Evolutionary conservation across 768 basidiomycete species (phyloP).

Genomic region (Suillus alpinus): DNA sequence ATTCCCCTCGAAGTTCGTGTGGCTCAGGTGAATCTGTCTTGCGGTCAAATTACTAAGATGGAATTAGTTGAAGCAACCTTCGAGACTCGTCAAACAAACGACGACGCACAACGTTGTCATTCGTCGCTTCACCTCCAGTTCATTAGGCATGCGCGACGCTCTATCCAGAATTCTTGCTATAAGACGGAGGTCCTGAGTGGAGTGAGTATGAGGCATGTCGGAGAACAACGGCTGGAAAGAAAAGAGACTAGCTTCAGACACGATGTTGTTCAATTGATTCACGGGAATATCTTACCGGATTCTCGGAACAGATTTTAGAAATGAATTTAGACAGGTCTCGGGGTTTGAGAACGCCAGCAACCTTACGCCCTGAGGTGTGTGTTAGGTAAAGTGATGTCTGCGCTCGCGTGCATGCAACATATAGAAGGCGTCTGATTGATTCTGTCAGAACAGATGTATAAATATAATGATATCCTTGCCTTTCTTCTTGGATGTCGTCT

Average conservation of each 20-base stretch:
- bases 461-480: constrained; percentile 38
- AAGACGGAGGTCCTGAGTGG: constrained; percentile 40
- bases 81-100: background rate
- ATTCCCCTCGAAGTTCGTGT: background rate
- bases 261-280: constrained; percentile 16
- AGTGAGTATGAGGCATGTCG: constrained; percentile 42
- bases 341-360: constrained; percentile 51
- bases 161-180: constrained; percentile 56
- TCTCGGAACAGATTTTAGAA: constrained; percentile 35
- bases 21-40: background rate
- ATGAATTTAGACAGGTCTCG: constrained; percentile 62
- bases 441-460: background rate
- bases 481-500: constrained; percentile 79
- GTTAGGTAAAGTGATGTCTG: constrained; percentile 66
- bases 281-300: constrained; percentile 35
- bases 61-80: background rate
- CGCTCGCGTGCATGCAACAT: constrained; percentile 87
- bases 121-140: constrained; percentile 38
- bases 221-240: constrained; percentile 39
- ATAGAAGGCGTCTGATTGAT: constrained; percentile 65
- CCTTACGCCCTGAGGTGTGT: constrained; percentile 46
- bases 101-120: constrained; percentile 45
- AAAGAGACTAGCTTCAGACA: background rate
- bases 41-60: background rate
- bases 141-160: constrained; percentile 32